Evolutionary conservation across 306 rosid species (phyloP), one percentile per base, ranked within the genome.

Genomic region (Lablab purpureus): DNA sequence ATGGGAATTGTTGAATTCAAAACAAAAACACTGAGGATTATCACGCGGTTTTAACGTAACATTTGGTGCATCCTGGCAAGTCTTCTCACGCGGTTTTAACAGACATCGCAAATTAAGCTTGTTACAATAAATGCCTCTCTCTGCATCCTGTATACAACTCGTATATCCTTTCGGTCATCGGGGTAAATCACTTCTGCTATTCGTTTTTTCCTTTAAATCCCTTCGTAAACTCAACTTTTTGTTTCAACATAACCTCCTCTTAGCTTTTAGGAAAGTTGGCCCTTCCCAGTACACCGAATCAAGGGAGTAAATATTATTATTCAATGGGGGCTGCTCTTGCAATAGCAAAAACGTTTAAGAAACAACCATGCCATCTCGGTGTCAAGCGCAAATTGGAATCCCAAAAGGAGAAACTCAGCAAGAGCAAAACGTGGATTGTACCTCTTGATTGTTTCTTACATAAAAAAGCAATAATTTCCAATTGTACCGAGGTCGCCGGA

Each of bases 291-390:
- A 67, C 36, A 43, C 54, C 55, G 43, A 67, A 67, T 41, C 32
- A 67, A n/a, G 52, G 72, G 40, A 66, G 71, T 5, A 70, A 10
- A 6, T 21, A 34, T 34, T 34, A 7, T 34, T 7, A 34, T 34
- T 19, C 22, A 50, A 36, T 14, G 34, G 52, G 78, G 51, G 77
- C 51, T 36, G 77, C 66, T 36, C 51, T 52, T 71, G 51, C 65
- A 34, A 54, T 37, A 11, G 77, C 50, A 23, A 54, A 27, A 54
- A 43, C 12, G 23, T 23, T 68, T 49, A n/a, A 2, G 43, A 47
- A 49, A 10, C 28, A 47, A 18, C 4, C 43, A 69, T 46, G 40
- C 46, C 46, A 41, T 41, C 13, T 41, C 46, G 4, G 14, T 10
- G 14, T 10, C 13, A 41, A 10, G 14, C 46, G 10, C 14, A 10